A percentile compares a stretch with the other conserved stretches of the same genome.
Evolutionary conservation across 202 grass and related monocot genomes (phyloP).

Genomic region (Tripidium arundinaceum): DNA sequence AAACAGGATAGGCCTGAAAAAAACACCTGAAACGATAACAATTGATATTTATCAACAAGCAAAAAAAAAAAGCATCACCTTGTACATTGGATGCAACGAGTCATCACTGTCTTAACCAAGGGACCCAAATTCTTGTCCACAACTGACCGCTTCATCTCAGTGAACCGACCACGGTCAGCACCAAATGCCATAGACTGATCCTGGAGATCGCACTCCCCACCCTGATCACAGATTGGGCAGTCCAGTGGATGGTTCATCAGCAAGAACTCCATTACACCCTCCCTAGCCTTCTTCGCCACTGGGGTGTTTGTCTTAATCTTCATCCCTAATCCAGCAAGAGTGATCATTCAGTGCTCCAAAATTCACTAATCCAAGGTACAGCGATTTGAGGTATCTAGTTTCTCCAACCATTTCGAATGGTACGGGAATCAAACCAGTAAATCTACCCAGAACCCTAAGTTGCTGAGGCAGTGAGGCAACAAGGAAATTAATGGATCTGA

Average conservation of each 20-base stretch:
- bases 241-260: constrained; percentile 95
- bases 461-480: background rate
- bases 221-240: constrained; percentile 98
- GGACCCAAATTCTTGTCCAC: constrained; percentile 98
- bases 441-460: background rate
- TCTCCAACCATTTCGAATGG: background rate
- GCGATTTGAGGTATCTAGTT: background rate
- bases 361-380: background rate
- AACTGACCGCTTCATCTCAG: constrained; percentile 96
- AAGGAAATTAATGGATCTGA: constrained; percentile 18
- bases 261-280: constrained; percentile 99
- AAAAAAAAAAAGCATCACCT: constrained; percentile 52
- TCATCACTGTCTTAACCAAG: constrained; percentile 98
- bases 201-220: constrained; percentile 94
- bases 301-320: constrained; percentile 98
- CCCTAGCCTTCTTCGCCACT: constrained; percentile 93
- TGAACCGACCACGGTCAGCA: constrained; percentile 88
- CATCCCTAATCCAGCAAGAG: constrained; percentile 64
- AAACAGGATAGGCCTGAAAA: background rate
- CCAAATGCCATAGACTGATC: constrained; percentile 99
- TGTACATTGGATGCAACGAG: constrained; percentile 99
- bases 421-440: background rate
- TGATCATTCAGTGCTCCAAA: background rate
- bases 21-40: background rate
- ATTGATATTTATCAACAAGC: background rate